Base-by-base conservation (phyloP, 2,329 filamentous ascomycete species). In the Talaromyces islandicus region DNA sequence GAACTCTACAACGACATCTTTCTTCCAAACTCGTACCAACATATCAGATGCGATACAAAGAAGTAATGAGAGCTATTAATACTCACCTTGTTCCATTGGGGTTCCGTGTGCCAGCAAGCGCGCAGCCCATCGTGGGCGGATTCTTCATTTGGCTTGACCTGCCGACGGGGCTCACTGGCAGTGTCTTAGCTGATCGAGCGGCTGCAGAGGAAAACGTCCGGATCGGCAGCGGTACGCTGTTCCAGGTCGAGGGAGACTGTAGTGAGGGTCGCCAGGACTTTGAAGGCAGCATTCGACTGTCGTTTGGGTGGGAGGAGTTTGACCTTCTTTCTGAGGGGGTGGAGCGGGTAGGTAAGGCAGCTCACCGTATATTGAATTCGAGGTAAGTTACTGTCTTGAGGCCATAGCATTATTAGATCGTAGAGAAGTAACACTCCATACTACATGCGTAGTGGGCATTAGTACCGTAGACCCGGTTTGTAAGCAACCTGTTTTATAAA, bases 101-200 rank as follows among this genome's bases (percentile, higher is more conserved):
- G 1, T 82, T 89, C 0, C 70, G 65, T 2, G 52, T 74, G 9
- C 62, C 64, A 35, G 56, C 64, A n/a, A 29, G 57, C 9, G 57
- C 64, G 5, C 54, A 77, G 35, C 71, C 77, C 3, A 72, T 87
- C 3, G 88, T 87, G 30, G 92, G 92, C 0, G 92, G 92, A 0
- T 96, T 93, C 71, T 96, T 96, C 71, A 78, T 96, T 54, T 96
- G 91, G 91, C 73, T 95, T 27, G 81, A 79, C 1, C 73, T 96
- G 4, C 86, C 87, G 0, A 63, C 71, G 63, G 59, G 70, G 51
- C 75, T 88, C 58, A 78, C 80, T 9, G 85, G 82, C 38, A 75
- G 75, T 32, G 79, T 81, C 7, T 77, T 91, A 32, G 83, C 84
- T 7, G 75, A 80, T 65, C 77, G 78, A 43, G 87, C 87, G 17